Percentiles rank a stretch among this genome's conserved stretches.
phyloP scores from a whole-genome alignment of 768 basidiomycete genomes.

The Collybiopsis confluens region DNA sequence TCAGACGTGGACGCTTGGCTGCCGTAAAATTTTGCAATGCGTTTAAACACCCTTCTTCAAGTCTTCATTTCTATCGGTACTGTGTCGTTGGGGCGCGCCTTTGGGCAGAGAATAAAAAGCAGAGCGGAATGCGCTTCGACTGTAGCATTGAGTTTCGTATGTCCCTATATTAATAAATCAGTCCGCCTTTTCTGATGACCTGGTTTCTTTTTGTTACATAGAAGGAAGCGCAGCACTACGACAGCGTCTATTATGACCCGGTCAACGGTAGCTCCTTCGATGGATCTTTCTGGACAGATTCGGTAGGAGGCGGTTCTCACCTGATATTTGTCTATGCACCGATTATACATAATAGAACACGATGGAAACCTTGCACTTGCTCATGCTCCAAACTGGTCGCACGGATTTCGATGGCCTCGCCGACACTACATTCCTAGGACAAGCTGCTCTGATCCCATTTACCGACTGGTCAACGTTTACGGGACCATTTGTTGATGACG shows the following conservation, averaged over 20 bases:
- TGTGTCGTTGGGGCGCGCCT: too few relatives aligned
- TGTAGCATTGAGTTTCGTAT: too few relatives aligned
- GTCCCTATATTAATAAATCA: too few relatives aligned
- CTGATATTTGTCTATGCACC: neutral
- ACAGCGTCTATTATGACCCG: constrained; percentile 31
- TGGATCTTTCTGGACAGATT: constrained; percentile 56
- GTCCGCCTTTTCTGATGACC: neutral
- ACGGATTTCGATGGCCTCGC: constrained; percentile 35
- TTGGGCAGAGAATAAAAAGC: too few relatives aligned
- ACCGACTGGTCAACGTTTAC: constrained; percentile 42
- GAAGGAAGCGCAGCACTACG: constrained; percentile 1
- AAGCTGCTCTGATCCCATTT: constrained; percentile 31
- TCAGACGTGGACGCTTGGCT: too few relatives aligned
- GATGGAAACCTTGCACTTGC: constrained; percentile 51
- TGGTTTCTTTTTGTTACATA: neutral
- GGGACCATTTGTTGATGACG: constrained; percentile 48
- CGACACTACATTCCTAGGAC: constrained; percentile 42
- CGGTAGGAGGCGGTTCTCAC: constrained; percentile 29
- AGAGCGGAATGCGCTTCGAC: too few relatives aligned
- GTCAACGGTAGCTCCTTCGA: constrained; percentile 37
- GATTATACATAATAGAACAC: constrained; percentile 37
- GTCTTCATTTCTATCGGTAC: too few relatives aligned
- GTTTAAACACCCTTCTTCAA: too few relatives aligned
- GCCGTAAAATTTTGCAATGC: too few relatives aligned
- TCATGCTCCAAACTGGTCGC: constrained; percentile 47